Evolutionary conservation across 129 eudicot species (phyloP), one percentile per base, ranked within the genome.

Genomic region (Cynara cardunculus): DNA sequence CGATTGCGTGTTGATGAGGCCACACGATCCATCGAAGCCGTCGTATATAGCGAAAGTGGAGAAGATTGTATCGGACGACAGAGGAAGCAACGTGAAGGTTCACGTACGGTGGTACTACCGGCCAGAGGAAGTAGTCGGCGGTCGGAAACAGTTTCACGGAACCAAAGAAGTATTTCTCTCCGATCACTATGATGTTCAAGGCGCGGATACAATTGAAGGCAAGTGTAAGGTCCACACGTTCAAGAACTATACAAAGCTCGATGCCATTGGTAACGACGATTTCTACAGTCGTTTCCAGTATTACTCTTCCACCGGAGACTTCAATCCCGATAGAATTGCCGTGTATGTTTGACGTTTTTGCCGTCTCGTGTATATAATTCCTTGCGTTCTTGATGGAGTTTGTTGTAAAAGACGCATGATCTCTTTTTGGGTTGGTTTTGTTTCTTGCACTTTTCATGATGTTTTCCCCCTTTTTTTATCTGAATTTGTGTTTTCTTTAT

Each of bases 31-130:
- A 5, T 87, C 90, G 31, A 90, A 80, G 78, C 96, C 92, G 14
- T 75, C 90, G 9, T 93, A 90, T 41, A 84, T 93, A 25, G 93
- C 96, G 44, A 83, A 86, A 22, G 79, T 93, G 35, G 91, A 83
- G 87, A 79, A 39, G 77, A 89, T 93, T 61, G 89, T 82, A 77
- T 83, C 85, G 27, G 93, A 87, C 61, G 80, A 84, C 62, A 69
- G 89, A 3, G 93, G 91, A 1, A 76, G 69, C 0, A 73, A 86
- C 84, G 98, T 87, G 68, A 87, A 75, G 81, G 88, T 93, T 49
- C 89, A 86, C 76, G 89, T 89, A 0, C 84, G 88, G 76, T 93
- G 98, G 98, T 93, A 90, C 80, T 93, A 93, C 72, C 88, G 98
- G 65, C 97, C 97, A 49, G 97, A 93, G 76, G 97, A 93, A 34